Evolutionary conservation across 805 yeast species (phyloP).

Genomic region (Grigorovia yakushimaensis): DNA sequence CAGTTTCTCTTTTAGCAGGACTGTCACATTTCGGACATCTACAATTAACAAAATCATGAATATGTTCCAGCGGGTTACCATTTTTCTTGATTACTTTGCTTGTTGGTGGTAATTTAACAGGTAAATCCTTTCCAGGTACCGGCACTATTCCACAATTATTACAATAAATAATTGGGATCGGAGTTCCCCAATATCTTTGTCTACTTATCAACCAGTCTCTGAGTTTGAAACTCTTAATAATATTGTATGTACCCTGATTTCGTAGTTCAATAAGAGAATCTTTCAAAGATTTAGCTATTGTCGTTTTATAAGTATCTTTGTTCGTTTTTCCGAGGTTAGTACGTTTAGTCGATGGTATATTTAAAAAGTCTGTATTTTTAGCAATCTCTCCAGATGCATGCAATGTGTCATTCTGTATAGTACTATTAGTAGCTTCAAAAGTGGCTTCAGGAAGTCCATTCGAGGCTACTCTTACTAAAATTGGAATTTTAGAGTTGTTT

Average conservation of each 20-base stretch:
- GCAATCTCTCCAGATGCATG: too few relatives aligned
- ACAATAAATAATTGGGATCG: slow-evolving; percentile 92
- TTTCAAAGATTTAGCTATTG: slow-evolving; percentile 40
- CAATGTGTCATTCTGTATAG: too few relatives aligned
- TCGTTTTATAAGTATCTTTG: too few relatives aligned
- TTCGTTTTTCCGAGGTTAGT: slow-evolving; percentile 41
- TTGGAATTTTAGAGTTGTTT: not conserved
- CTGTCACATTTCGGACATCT: slow-evolving; percentile 73
- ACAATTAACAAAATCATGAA: slow-evolving; percentile 60
- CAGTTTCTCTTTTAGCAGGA: slow-evolving; percentile 80
- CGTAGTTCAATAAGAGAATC: slow-evolving; percentile 35
- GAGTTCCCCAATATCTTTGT: slow-evolving; percentile 98
- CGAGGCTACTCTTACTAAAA: not conserved
- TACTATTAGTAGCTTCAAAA: too few relatives aligned
- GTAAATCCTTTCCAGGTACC: slow-evolving; percentile 80
- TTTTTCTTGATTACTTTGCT: slow-evolving; percentile 40
- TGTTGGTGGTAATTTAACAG: slow-evolving; percentile 66
- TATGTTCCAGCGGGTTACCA: slow-evolving; percentile 58
- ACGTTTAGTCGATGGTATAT: too few relatives aligned
- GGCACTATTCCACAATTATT: slow-evolving; percentile 79
- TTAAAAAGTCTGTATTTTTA: too few relatives aligned
- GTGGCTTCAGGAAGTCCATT: slow-evolving; percentile 36
- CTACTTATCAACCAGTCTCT: slow-evolving; percentile 94
- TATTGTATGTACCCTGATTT: slow-evolving; percentile 33
- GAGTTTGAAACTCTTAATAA: slow-evolving; percentile 47